Evolutionary conservation across 2,329 filamentous ascomycete species (phyloP), one percentile per base, ranked within the genome.

Genomic region (Fusarium sp.): DNA sequence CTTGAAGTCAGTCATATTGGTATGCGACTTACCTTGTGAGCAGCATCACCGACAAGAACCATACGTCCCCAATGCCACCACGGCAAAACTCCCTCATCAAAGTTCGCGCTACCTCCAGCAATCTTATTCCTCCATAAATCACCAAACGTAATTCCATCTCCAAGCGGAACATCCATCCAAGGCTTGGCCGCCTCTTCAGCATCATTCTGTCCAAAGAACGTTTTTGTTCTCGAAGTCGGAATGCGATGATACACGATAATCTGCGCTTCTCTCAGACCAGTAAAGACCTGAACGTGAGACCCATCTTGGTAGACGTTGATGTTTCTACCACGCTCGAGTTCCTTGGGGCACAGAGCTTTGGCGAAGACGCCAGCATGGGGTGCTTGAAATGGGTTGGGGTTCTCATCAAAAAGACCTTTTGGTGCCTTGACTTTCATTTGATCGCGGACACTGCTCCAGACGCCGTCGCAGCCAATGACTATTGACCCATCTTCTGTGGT

Each of bases 1-100:
- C 5, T 30, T 44, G 8, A 5, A 4, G 0, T 15, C 3, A 25
- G 12, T 25, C 21, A 25, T 15, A 0, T 1, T 15, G 7, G 0
- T 9, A 16, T 4, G 8, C 2, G 6, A 28, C 32, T 5, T 21
- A 64, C 69, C 25, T 72, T 71, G 1, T 71, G 69, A 2, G 69
- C 69, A n/a, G 69, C 63, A 35, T 71, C 69, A 1, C 69, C 69
- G 0, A 69, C 52, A 18, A 71, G 19, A 16, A 71, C 69, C 68
- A 72, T 72, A 1, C 69, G 50, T 16, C 57, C 68, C 69, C 63
- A 72, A 5, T 71, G 57, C 69, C 69, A 71, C 63, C 69, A 72
- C 2, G 38, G 56, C 3, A 71, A 10, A 5, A 71, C 63, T 3
- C 69, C 69, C 21, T 71, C 69, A 8, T 71, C 69, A 15, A 64